Evolutionary conservation across 2,329 filamentous ascomycete species (phyloP), one percentile per base, ranked within the genome.

Genomic region (Chaetomiaceae sp.): DNA sequence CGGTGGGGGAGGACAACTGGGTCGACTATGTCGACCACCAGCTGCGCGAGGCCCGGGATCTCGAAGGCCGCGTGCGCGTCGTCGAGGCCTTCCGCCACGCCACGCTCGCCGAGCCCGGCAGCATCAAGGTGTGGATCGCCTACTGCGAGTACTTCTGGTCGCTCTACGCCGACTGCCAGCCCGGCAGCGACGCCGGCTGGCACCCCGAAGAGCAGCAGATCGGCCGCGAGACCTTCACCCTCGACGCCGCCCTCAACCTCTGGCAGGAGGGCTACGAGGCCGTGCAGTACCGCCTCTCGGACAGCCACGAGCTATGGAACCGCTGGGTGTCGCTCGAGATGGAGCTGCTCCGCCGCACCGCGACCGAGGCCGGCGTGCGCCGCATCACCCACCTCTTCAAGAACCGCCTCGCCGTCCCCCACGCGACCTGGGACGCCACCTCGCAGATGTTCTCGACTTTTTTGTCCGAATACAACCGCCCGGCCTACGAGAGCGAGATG

Each of bases 291-390:
- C 85, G 88, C 56, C 74, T 94, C 54, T 81, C 81, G 65, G 87
- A 91, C 67, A 92, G 89, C 65, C 85, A 91, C 65, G 70, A 83
- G 53, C 78, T 94, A 11, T 95, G 89, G 89, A 82, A 91, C 65
- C 83, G 85, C 59, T 92, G 88, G 79, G 77, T 89, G 39, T 82
- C 84, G 50, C 79, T 90, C 43, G 78, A 91, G 66, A 76, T 87
- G 67, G 81, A 88, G 60, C 80, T 88, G 60, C 77, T 91, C 19
- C 77, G 74, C 23, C 75, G 74, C 71, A 72, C 78, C 49, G 69
- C 74, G 61, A 79, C 81, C 60, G 64, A 78, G 63, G 72, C 81
- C 65, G 75, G 80, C 67, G 75, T 89, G 15, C 78, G 81, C 57
- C 81, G 81, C 63, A 80, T 92, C 62, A 83, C 82, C 25, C 78